Base-by-base conservation (phyloP, 768 basidiomycete species). In the Boletus patriciae region DNA sequence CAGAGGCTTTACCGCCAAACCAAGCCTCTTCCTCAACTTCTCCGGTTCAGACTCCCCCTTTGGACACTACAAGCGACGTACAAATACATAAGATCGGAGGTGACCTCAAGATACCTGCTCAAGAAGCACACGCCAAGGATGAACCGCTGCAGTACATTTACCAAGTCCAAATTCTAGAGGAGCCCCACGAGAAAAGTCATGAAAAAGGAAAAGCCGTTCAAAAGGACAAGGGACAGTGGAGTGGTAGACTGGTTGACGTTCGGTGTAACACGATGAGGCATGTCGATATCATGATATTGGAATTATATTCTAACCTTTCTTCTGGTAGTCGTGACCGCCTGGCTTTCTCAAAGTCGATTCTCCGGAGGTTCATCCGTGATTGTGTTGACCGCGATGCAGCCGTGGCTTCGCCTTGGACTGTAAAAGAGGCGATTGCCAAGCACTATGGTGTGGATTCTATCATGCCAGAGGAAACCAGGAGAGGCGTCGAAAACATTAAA, bases 331-430 rank as follows among this genome's bases (percentile, higher is more conserved):
- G 97, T 58, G 97, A 99, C 71, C 90, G 95, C 50, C 80, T 96
- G 19, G 86, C 93, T 19, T 98, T 98, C 74, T 96, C 94, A 29
- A 98, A 98, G 73, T 94, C 94, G 18, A 96, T 98, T 64, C 83
- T 99, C 29, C 92, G 94, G 61, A 88, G 94, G 16, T 98, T 96
- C 74, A 91, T 99, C 55, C 87, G 92, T 59, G 97, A 98, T 68
- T 96, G 94, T 65, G 90, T 99, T 3, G 89, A 92, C 66, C 86
- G 97, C 34, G 94, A 96, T 62, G 81, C 93, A 16, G 89, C 92
- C 10, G 88, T 96, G 27, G 94, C 93, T 9, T 92, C 93, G 1
- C 96, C 97, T 7, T 99, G 97, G 97, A 88, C 86, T 2, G 94
- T 98, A 31, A 98, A 98, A 71, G 83, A 83, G 2, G 74, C 79